These are phyloP conservation scores for Ogataea zsoltii DNA, from an alignment of 805 yeast genomes.

Conservation along the genomic window DNA sequence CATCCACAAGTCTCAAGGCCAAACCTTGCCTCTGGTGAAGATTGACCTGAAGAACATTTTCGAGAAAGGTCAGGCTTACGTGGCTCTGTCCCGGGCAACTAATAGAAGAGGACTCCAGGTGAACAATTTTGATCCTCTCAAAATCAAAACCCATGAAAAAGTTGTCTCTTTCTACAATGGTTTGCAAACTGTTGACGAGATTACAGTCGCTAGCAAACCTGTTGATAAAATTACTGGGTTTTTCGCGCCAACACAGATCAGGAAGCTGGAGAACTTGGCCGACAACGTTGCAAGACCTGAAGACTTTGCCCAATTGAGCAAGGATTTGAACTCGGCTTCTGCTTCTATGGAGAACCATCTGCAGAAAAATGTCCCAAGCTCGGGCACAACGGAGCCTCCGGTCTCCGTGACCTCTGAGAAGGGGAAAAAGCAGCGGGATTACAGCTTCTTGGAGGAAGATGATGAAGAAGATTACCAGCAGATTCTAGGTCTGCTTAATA, in stretches of 20 bases:
- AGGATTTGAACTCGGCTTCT: not conserved
- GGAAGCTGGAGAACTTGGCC: constrained; percentile 12
- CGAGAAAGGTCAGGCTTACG: constrained; percentile 95
- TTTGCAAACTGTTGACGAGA: constrained; percentile 40
- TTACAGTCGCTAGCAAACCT: constrained; percentile 5
- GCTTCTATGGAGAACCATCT: not conserved
- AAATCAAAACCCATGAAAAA: constrained; percentile 67
- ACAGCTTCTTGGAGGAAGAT: constrained; percentile 6
- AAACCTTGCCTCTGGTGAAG: constrained; percentile 71
- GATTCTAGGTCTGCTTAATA: not conserved
- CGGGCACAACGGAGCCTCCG: not conserved
- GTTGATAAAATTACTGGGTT: not conserved
- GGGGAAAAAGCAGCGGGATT: not conserved
- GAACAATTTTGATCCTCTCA: constrained; percentile 61
- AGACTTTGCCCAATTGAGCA: constrained; percentile 10
- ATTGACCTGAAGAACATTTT: constrained; percentile 78
- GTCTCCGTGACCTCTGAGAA: not conserved
- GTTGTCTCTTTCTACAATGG: constrained; percentile 70
- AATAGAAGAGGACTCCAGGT: constrained; percentile 83
- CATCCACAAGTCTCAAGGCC: constrained; percentile 95
- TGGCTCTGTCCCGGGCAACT: constrained; percentile 85
- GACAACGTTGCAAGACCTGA: constrained; percentile 15
- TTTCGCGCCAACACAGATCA: constrained; percentile 10
- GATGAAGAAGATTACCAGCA: constrained; percentile 1
- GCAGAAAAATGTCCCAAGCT: not conserved